A percentile compares a stretch with the other conserved stretches of the same genome.
These are phyloP conservation scores for Fennellomyces sp. DNA, from an alignment of 371 early-diverging fungal genomes.

Conservation along the genomic window DNA sequence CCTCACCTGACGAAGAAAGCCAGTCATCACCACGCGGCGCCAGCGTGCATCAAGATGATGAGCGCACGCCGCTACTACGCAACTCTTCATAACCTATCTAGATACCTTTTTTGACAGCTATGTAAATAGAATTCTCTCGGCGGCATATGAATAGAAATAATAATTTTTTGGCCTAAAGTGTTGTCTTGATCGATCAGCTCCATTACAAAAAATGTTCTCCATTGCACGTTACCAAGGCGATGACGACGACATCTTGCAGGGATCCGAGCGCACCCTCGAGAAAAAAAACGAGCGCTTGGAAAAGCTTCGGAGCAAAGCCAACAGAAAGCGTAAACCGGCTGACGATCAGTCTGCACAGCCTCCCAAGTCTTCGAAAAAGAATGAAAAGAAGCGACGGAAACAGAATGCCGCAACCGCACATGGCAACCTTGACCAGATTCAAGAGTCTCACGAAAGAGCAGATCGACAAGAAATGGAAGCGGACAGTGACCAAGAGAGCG, in stretches of 20 bases:
- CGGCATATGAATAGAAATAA: neutral
- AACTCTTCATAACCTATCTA: neutral
- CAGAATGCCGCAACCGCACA: neutral
- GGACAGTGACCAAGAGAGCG: neutral
- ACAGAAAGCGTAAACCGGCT: slow-evolving; percentile 12
- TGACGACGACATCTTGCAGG: slow-evolving; percentile 1
- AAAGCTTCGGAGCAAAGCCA: slow-evolving; percentile 12
- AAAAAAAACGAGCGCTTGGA: slow-evolving; percentile 15
- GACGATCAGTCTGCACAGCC: neutral
- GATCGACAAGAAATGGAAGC: neutral
- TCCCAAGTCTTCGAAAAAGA: neutral
- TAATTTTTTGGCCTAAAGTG: neutral
- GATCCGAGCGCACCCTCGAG: slow-evolving; percentile 13
- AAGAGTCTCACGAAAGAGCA: neutral
- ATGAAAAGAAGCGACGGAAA: slow-evolving; percentile 10
- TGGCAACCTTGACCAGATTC: neutral
- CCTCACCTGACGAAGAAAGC: slow-evolving; percentile 2
- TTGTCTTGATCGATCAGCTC: neutral
- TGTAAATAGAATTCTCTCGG: neutral
- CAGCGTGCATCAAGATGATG: neutral
- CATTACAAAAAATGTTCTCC: slow-evolving; percentile 13
- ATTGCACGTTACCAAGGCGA: slow-evolving; percentile 22
- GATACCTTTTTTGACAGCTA: neutral
- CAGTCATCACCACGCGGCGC: neutral
- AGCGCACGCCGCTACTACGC: neutral